These are phyloP conservation scores for Paracoccidioides brasiliensis DNA, from an alignment of 2,329 filamentous ascomycete genomes.

Conservation along the genomic window DNA sequence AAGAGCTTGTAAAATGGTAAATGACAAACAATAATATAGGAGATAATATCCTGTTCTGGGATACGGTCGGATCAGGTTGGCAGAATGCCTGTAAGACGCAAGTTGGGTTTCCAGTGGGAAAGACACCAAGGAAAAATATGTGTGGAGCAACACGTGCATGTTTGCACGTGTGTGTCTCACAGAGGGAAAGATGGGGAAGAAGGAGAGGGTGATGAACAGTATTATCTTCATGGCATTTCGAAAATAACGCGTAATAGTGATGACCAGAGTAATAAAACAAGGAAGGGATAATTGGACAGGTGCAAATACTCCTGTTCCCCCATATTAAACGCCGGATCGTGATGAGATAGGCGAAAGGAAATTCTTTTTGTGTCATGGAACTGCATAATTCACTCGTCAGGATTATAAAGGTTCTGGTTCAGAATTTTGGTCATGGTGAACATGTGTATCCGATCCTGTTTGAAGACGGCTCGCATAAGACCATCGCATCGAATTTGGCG, in stretches of 20 bases:
- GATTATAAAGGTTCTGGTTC: conserved; percentile 73
- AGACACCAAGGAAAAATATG: not conserved
- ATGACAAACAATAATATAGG: not conserved
- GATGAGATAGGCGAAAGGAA: not conserved
- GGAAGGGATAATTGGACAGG: too few relatives aligned
- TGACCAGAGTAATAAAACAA: not conserved
- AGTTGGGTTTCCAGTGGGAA: not conserved
- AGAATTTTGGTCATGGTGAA: conserved; percentile 99
- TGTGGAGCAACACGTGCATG: not conserved
- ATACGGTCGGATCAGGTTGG: not conserved
- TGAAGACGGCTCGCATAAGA: conserved; percentile 82
- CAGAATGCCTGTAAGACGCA: too few relatives aligned
- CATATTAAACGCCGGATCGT: not conserved
- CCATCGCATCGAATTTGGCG: conserved; percentile 90
- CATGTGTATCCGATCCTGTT: conserved; percentile 85
- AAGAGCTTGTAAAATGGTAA: not conserved
- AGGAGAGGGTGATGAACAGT: not conserved
- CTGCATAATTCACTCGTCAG: conserved; percentile 21
- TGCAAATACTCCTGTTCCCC: not conserved
- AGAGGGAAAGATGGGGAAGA: not conserved
- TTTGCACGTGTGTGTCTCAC: not conserved
- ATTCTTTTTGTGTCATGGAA: not conserved
- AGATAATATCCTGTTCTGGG: not conserved
- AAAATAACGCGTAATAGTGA: not conserved
- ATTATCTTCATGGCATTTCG: not conserved